Evolutionary conservation across 2,329 filamentous ascomycete species (phyloP).

Genomic region (Alternaria dauci): DNA sequence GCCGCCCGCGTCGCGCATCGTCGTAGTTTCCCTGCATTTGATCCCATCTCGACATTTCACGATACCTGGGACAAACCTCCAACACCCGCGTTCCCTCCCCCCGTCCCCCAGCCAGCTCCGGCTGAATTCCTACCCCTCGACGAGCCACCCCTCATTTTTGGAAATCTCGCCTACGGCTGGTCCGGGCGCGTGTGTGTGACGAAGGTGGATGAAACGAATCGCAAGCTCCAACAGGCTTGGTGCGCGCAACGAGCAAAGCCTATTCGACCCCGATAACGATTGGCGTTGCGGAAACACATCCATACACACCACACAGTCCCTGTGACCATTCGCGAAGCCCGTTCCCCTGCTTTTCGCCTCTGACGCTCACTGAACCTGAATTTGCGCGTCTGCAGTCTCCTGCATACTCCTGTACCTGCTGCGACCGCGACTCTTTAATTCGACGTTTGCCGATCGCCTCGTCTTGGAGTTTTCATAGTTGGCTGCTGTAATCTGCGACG

Average conservation of each 20-base stretch:
- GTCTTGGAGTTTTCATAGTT: conserved; percentile 10
- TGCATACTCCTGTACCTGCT: conserved; percentile 23
- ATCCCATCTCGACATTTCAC: conserved; percentile 28
- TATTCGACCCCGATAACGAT: conserved; percentile 34
- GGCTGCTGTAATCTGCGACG: conserved; percentile 18
- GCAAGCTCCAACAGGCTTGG: conserved; percentile 35
- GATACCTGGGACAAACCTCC: conserved; percentile 9
- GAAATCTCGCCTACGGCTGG: conserved; percentile 29
- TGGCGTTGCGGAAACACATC: conserved; percentile 26
- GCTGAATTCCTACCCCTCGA: conserved; percentile 25
- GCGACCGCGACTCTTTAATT: conserved; percentile 14
- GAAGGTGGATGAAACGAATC: conserved; percentile 37
- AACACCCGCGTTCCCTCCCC: conserved; percentile 8
- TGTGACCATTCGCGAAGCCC: conserved; percentile 37
- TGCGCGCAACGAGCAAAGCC: conserved; percentile 29
- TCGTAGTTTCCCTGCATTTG: conserved; percentile 29
- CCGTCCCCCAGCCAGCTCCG: not conserved
- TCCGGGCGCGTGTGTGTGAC: conserved; percentile 37
- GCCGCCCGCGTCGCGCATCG: conserved; percentile 27
- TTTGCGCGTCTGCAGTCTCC: conserved; percentile 25
- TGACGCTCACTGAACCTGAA: conserved; percentile 19
- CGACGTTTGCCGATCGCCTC: conserved; percentile 8
- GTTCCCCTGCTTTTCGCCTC: conserved; percentile 27
- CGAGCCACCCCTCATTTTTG: conserved; percentile 30
- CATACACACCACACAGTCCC: conserved; percentile 25